Base-by-base conservation (phyloP, 495 filamentous ascomycete species). In the Penicillium silybi region DNA sequence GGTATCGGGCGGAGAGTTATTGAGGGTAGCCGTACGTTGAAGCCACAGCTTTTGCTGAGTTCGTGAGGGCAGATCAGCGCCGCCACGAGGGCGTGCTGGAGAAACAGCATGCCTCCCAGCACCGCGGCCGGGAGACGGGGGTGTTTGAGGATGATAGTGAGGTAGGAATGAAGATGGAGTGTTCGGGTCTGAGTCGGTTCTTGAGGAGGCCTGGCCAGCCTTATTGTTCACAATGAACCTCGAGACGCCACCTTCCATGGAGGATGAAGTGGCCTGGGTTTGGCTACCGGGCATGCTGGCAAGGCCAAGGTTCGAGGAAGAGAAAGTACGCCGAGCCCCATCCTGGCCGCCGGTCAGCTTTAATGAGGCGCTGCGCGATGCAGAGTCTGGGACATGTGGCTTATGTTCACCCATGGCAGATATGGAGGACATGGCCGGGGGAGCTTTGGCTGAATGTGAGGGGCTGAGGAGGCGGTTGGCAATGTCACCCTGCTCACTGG, bases 41-140 rank as follows among this genome's bases (percentile, higher is more conserved):
- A 77, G 63, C 74, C 74, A 77, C 0, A 77, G 67, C 52, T 77
- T 77, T 57, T 75, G 74, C 46, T 77, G 71, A 2, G 74, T 77
- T 44, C 74, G 70, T 10, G 74, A 77, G 15, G 61, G 69, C 13
- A 69, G 63, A 25, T 74, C 71, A 7, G 63, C 56, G 15, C 69
- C 69, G 2, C 69, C 69, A 4, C 61, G 64, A 18, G 62, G 68
- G 1, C 68, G 67, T 8, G 72, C 61, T n/a, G 68, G 67, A 29
- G 72, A 71, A 1, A 69, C 52, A 22, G 54, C 38, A 15, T 52
- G 22, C 32, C 54, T 58, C 27, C 38, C 49, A 9, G 58, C 49
- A 8, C 25, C 53, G 26, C 60, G 62, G 26, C 56, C 60, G 4
- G 74, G 74, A 11, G 74, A 75, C 2, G 72, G 71, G 2, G 72